These are phyloP conservation scores for Pseudohalonectria lignicola DNA, from an alignment of 2,329 filamentous ascomycete genomes.

Conservation along the genomic window DNA sequence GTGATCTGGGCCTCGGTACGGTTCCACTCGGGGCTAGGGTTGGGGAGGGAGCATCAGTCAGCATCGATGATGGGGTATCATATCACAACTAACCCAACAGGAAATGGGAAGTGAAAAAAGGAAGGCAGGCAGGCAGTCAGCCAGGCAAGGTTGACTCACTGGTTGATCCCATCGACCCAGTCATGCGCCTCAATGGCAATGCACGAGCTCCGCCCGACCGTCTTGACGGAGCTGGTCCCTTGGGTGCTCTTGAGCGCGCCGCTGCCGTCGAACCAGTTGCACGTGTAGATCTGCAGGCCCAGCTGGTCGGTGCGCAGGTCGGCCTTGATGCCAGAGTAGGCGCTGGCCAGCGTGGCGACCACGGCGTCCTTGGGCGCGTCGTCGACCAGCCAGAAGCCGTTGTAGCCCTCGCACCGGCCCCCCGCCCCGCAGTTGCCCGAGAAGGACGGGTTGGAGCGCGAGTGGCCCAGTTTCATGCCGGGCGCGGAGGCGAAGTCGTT, in stretches of 20 bases:
- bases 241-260: slow-evolving; percentile 48
- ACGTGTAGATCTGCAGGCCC: slow-evolving; percentile 62
- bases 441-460: slow-evolving; percentile 42
- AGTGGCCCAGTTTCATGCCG: slow-evolving; percentile 49
- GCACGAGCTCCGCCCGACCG: slow-evolving; percentile 52
- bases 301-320: slow-evolving; percentile 61
- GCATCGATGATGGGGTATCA: too few species aligned
- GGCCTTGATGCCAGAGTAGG: slow-evolving; percentile 56
- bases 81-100: slow-evolving; percentile 2
- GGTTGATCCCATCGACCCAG: slow-evolving; percentile 69
- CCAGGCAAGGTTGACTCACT: slow-evolving; percentile 25
- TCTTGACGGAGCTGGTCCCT: slow-evolving; percentile 26
- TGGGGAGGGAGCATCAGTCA: slow-evolving; percentile 7
- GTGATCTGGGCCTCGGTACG: slow-evolving; percentile 27
- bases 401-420: slow-evolving; percentile 61
- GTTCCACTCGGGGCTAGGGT: slow-evolving; percentile 29
- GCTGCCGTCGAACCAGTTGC: slow-evolving; percentile 41
- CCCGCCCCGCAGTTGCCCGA: slow-evolving; percentile 51
- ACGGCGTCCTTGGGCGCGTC: slow-evolving; percentile 24
- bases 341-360: slow-evolving; percentile 46
- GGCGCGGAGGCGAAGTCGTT: slow-evolving; percentile 56
- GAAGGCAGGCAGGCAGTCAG: too few species aligned
- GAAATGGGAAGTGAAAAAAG: background rate
- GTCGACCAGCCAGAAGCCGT: slow-evolving; percentile 44
- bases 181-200: slow-evolving; percentile 68